These are phyloP conservation scores for Rhizopogon sp. DNA, from an alignment of 768 basidiomycete species.

Conservation along the genomic window DNA sequence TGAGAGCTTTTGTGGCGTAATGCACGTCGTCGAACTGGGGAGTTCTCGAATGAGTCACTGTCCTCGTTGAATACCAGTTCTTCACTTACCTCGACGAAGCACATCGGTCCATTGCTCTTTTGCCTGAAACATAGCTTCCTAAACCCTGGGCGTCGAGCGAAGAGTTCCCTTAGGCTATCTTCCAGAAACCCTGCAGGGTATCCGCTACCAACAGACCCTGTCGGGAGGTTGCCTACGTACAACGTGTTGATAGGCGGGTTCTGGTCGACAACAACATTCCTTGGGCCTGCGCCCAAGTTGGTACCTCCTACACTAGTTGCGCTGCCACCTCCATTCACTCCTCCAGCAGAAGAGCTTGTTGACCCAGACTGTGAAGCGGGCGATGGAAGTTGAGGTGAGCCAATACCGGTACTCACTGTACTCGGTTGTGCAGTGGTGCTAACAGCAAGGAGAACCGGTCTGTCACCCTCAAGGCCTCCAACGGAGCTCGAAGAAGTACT, in stretches of 20 bases:
- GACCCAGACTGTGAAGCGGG: slow-evolving; percentile 64
- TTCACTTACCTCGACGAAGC: slow-evolving; percentile 85
- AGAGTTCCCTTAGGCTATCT: slow-evolving; percentile 79
- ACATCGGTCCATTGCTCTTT: slow-evolving; percentile 98
- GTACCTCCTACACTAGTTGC: slow-evolving; percentile 24
- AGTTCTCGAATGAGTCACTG: not conserved
- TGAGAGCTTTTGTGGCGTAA: slow-evolving; percentile 81
- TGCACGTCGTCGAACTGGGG: slow-evolving; percentile 84
- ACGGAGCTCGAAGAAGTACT: slow-evolving; percentile 39
- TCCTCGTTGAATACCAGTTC: not conserved
- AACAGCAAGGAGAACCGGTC: slow-evolving; percentile 33
- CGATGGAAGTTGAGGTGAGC: slow-evolving; percentile 73
- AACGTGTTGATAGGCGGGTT: slow-evolving; percentile 98
- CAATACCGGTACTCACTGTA: slow-evolving; percentile 37
- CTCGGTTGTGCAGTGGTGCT: slow-evolving; percentile 38
- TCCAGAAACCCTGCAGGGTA: slow-evolving; percentile 81
- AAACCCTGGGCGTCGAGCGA: slow-evolving; percentile 76
- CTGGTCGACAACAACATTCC: slow-evolving; percentile 62
- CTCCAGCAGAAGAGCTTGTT: slow-evolving; percentile 29
- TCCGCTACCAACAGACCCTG: slow-evolving; percentile 63
- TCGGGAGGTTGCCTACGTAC: slow-evolving; percentile 98
- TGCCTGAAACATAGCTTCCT: slow-evolving; percentile 92
- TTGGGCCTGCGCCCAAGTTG: slow-evolving; percentile 22
- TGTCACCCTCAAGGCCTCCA: slow-evolving; percentile 34
- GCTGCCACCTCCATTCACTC: slow-evolving; percentile 19